Evolutionary conservation across 1,284 basidiomycete species (phyloP).

Genomic region (Malassezia pachydermatis): DNA sequence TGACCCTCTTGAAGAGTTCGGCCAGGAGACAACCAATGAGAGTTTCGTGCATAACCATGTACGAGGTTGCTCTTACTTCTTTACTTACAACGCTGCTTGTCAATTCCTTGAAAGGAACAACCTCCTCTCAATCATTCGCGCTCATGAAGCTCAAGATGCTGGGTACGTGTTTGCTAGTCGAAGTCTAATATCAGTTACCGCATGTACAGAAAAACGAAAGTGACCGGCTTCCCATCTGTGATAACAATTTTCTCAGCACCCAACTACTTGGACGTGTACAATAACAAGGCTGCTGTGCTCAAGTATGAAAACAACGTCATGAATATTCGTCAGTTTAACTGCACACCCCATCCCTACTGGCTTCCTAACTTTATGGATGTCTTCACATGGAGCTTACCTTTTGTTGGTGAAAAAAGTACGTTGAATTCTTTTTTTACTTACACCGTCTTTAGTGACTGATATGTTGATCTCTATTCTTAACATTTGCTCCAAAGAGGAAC

Average conservation of each 20-base stretch:
- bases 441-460: conserved; percentile 70
- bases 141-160: conserved; percentile 89
- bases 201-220: conserved; percentile 93
- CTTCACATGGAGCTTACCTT: conserved; percentile 97
- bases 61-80: conserved; percentile 89
- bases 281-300: conserved; percentile 90
- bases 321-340: conserved; percentile 90
- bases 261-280: conserved; percentile 91
- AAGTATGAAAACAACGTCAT: conserved; percentile 95
- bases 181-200: conserved; percentile 55
- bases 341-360: conserved; percentile 89
- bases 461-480: conserved; percentile 91
- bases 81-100: conserved; percentile 83
- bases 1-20: conserved; percentile 87
- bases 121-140: conserved; percentile 83
- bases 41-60: conserved; percentile 87
- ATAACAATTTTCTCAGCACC: conserved; percentile 92
- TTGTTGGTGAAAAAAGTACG: conserved; percentile 89
- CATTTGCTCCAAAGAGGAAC: conserved; percentile 85
- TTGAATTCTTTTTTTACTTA: conserved; percentile 8
- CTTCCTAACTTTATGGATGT: conserved; percentile 98
- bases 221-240: conserved; percentile 77
- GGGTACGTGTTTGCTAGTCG: conserved; percentile 52
- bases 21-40: conserved; percentile 72
- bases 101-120: conserved; percentile 88